Evolutionary conservation across 2,329 filamentous ascomycete genomes (phyloP), one percentile per base, ranked within the genome.

Genomic region (Exophiala xenobiotica): DNA sequence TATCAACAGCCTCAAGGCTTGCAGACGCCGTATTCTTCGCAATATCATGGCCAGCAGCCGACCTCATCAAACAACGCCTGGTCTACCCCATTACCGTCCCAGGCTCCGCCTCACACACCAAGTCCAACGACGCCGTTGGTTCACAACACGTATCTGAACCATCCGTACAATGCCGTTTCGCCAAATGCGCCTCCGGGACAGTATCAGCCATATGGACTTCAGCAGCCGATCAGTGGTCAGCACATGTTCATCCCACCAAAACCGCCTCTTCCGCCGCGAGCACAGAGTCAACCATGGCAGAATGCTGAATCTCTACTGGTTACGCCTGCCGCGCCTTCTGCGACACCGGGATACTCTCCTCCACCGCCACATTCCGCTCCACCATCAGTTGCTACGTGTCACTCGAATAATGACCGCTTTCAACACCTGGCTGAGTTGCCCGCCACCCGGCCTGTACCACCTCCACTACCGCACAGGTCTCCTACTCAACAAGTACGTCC

Each of bases 31-130:
- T 37, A 49, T 35, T 24, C 18, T 22, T 45, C 24, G n/a, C 26
- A 38, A 9, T 45, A 33, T 40, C 39, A 20, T 6, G 27, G 27
- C 4, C 27, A 31, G 23, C 27, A 37, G 19, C 40, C 45, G 12
- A n/a, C 46, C 1, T 39, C 24, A 24, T 43, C 47, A 44, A 22
- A 44, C 23, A 42, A 38, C 11, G 22, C 43, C 27, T 54, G 52
- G 52, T 47, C 40, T 46, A 16, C 29, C 29, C 40, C 35, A 11
- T 27, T 24, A 38, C 33, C 43, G 14, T 35, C 46, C 14, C 42
- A 26, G 6, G 26, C 29, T 14, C 45, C 11, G 42, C 40, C 45
- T 23, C 33, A 38, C n/a, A 35, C 27, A 42, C 16, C 19, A 12
- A 39, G 23, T 26, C 33, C 41, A 4, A 26, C 40, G 8, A 11